Conservation (phyloP, 2,329 filamentous ascomycete species). For the Raffaelea albimanens region DNA sequence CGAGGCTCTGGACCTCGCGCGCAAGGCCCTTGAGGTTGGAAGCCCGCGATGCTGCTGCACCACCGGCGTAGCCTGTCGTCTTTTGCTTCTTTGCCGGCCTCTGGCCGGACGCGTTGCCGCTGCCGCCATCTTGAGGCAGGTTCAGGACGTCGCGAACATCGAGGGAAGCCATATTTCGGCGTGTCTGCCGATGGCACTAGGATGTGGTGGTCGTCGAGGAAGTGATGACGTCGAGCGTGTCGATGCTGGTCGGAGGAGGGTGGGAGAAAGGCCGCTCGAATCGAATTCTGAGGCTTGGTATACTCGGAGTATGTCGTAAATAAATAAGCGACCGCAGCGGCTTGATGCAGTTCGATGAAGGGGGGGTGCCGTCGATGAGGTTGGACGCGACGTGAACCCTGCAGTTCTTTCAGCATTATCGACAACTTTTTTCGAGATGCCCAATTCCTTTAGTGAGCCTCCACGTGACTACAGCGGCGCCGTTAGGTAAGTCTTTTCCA, state of each 20-base stretch:
- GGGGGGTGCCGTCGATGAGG: too few species aligned
- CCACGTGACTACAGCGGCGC: too few species aligned
- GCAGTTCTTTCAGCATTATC: too few species aligned
- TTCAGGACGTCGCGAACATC: constrained; percentile 87
- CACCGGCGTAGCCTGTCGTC: constrained; percentile 38
- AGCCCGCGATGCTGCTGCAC: constrained; percentile 17
- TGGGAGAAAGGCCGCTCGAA: not conserved
- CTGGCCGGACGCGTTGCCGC: constrained; percentile 20
- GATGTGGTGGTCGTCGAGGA: not conserved
- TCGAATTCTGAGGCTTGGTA: too few species aligned
- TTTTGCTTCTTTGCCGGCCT: constrained; percentile 69
- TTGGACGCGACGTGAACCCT: too few species aligned
- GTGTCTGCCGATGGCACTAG: not conserved
- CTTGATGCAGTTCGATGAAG: too few species aligned
- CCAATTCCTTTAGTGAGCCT: too few species aligned
- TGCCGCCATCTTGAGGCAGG: constrained; percentile 51
- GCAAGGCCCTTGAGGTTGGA: constrained; percentile 52
- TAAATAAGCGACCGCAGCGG: too few species aligned
- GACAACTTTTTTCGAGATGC: too few species aligned
- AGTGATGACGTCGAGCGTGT: too few species aligned
- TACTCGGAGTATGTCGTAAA: too few species aligned
- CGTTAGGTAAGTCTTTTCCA: too few species aligned
- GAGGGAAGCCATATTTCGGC: constrained; percentile 56
- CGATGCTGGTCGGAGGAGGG: not conserved
- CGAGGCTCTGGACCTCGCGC: constrained; percentile 55